Conservation (phyloP, 2,329 filamentous ascomycete genomes). For the Microsporum canis region DNA sequence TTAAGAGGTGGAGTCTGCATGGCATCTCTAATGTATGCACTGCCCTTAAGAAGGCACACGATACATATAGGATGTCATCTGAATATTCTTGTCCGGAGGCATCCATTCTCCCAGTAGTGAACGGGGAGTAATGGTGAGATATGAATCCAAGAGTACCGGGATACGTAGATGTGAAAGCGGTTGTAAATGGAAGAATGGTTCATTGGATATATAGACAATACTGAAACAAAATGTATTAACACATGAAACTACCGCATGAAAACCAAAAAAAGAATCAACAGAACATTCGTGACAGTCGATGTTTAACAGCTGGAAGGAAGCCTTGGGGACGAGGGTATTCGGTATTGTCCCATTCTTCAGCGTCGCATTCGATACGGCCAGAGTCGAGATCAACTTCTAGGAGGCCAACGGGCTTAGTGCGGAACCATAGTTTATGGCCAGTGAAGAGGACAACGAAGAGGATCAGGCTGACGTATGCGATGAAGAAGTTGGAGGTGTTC, state of each 20-base stretch:
- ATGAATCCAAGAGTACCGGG: neutral
- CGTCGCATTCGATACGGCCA: slow-evolving; percentile 27
- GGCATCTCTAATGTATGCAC: neutral
- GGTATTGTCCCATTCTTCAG: slow-evolving; percentile 14
- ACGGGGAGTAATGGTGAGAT: too few species aligned
- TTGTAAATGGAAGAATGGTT: neutral
- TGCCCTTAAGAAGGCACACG: neutral
- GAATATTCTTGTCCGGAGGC: too few species aligned
- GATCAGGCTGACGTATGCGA: slow-evolving; percentile 53
- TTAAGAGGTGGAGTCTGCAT: neutral
- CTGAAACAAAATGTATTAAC: neutral
- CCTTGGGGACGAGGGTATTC: neutral
- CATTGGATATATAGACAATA: neutral
- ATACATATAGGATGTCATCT: neutral
- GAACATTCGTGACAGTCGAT: slow-evolving; percentile 2
- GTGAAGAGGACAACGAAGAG: slow-evolving; percentile 50
- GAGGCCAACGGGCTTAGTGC: slow-evolving; percentile 27
- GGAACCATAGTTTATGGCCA: slow-evolving; percentile 46
- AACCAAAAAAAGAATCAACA: neutral
- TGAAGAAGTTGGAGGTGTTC: slow-evolving; percentile 50
- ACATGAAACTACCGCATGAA: neutral
- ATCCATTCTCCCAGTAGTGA: too few species aligned
- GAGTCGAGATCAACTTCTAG: slow-evolving; percentile 35
- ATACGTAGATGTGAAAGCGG: neutral
- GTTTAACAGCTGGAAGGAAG: neutral